Conservation (phyloP, 2,329 filamentous ascomycete species). For the Sarocladium brachiariae region DNA sequence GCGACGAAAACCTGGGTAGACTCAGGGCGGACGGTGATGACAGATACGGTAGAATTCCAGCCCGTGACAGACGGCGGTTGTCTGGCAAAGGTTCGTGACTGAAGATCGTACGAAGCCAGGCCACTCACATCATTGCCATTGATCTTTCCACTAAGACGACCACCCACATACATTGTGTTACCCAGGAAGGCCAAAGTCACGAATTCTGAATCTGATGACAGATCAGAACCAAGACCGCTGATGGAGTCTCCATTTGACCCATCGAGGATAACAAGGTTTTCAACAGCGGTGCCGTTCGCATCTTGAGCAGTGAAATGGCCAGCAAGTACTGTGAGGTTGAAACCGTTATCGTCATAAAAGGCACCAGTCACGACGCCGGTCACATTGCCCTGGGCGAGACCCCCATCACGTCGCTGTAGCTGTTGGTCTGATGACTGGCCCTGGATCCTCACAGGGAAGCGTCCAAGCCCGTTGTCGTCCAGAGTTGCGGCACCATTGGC, state of each 20-base stretch:
- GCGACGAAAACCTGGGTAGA: conserved; percentile 73
- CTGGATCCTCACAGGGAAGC: conserved; percentile 51
- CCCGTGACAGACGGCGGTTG: conserved; percentile 75
- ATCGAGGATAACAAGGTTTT: conserved; percentile 80
- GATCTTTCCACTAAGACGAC: conserved; percentile 66
- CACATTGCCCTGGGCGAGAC: conserved; percentile 30
- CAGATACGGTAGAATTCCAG: conserved; percentile 62
- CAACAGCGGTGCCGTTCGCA: conserved; percentile 61
- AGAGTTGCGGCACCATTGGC: conserved; percentile 68
- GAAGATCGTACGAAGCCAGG: conserved; percentile 73
- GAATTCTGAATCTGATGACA: conserved; percentile 70
- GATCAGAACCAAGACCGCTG: conserved; percentile 59
- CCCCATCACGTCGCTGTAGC: conserved; percentile 39
- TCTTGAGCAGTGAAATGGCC: conserved; percentile 74
- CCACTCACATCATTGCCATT: conserved; percentile 59
- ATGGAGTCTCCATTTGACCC: conserved; percentile 60
- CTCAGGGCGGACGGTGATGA: conserved; percentile 65
- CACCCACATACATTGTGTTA: conserved; percentile 73
- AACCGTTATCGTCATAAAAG: conserved; percentile 63
- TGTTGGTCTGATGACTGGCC: conserved; percentile 26
- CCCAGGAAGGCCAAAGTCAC: conserved; percentile 60
- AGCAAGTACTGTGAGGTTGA: conserved; percentile 80
- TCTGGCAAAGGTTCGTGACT: conserved; percentile 49
- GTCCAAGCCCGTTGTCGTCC: conserved; percentile 42
- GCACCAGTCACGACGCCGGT: conserved; percentile 70